Conservation (phyloP, 176 grass and related monocot species). For the Typha latifolia region DNA sequence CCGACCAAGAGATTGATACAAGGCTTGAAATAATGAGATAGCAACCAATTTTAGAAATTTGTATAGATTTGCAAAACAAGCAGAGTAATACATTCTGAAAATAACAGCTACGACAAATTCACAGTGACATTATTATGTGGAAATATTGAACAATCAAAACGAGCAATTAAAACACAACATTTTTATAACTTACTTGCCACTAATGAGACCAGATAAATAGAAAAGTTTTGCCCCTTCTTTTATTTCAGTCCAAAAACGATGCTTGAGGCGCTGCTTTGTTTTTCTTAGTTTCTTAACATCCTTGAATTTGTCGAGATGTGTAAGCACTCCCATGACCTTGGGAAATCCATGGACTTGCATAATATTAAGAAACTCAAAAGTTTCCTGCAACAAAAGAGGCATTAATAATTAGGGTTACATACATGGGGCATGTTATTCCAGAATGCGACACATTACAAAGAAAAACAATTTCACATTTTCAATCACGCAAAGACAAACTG, state of each 20-base stretch:
- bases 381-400: conserved; percentile 57
- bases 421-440: too few species aligned
- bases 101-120: too few species aligned
- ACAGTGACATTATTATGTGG: too few species aligned
- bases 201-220: conserved; percentile 84
- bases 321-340: conserved; percentile 95
- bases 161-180: background rate
- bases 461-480: too few species aligned
- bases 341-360: conserved; percentile 98
- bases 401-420: conserved; percentile 5
- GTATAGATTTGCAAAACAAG: too few species aligned
- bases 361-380: conserved; percentile 96
- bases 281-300: conserved; percentile 88
- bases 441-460: too few species aligned
- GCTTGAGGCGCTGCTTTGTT: conserved; percentile 87
- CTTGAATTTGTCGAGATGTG: conserved; percentile 93
- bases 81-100: too few species aligned
- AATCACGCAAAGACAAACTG: too few species aligned
- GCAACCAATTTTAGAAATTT: too few species aligned
- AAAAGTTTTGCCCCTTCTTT: conserved; percentile 88
- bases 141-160: too few species aligned
- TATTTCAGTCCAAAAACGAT: conserved; percentile 93
- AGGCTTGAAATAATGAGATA: too few species aligned
- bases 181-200: conserved; percentile 72
- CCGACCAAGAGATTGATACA: too few species aligned